These are phyloP conservation scores for Infundibulicybe gibba DNA, from an alignment of 768 basidiomycete species.

Conservation along the genomic window DNA sequence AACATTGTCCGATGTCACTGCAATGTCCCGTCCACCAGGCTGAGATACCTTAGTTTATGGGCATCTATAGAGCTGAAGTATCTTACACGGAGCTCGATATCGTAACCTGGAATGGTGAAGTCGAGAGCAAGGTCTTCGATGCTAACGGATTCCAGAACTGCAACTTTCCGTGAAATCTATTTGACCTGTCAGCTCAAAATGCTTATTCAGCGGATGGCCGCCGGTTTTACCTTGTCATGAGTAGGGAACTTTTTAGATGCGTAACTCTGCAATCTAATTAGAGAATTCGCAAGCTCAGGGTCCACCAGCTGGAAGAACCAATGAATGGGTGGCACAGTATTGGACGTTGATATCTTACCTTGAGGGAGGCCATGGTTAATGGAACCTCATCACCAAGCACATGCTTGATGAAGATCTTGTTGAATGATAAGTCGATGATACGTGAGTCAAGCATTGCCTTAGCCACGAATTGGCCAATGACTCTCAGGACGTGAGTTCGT, in stretches of 20 bases:
- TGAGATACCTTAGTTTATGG: slow-evolving; percentile 21
- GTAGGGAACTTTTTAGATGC: slow-evolving; percentile 38
- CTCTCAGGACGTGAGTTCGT: slow-evolving; percentile 79
- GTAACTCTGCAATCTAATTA: slow-evolving; percentile 74
- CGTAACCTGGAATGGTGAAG: slow-evolving; percentile 95
- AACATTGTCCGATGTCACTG: slow-evolving; percentile 85
- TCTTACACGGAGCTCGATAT: slow-evolving; percentile 84
- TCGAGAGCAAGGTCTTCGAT: slow-evolving; percentile 91
- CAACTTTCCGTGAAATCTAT: slow-evolving; percentile 53
- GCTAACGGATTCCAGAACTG: slow-evolving; percentile 55
- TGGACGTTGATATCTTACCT: slow-evolving; percentile 40
- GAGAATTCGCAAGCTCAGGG: slow-evolving; percentile 77
- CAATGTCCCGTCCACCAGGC: slow-evolving; percentile 75
- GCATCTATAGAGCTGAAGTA: not conserved
- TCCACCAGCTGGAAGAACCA: slow-evolving; percentile 66
- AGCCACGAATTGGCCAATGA: slow-evolving; percentile 94
- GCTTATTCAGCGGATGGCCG: not conserved
- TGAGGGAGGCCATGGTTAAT: slow-evolving; percentile 77
- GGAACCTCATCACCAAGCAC: slow-evolving; percentile 86
- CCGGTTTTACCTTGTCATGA: slow-evolving; percentile 50
- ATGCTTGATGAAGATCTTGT: slow-evolving; percentile 91
- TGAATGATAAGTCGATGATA: slow-evolving; percentile 94
- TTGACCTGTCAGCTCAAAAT: not conserved
- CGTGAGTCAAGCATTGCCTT: slow-evolving; percentile 97
- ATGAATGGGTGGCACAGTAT: slow-evolving; percentile 5